These are phyloP conservation scores for Cercospora sp. DNA, from an alignment of 2,329 filamentous ascomycete genomes.

Conservation along the genomic window DNA sequence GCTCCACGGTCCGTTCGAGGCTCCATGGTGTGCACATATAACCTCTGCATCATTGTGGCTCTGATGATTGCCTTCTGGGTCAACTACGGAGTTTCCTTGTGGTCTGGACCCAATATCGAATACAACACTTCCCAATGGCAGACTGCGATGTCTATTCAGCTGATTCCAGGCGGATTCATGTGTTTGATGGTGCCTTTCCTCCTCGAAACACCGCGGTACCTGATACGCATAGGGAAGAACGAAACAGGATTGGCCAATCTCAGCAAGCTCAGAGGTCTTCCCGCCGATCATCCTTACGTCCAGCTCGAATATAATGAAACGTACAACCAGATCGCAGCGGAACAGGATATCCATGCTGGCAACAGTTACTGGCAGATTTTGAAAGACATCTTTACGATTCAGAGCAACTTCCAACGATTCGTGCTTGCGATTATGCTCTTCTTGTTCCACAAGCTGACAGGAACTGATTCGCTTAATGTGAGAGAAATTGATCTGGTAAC, in stretches of 20 bases:
- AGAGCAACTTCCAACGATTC: conserved; percentile 25
- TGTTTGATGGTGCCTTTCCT: not conserved
- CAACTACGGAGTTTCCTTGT: conserved; percentile 4
- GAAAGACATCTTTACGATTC: conserved; percentile 25
- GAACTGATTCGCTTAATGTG: conserved; percentile 23
- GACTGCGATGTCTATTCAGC: not conserved
- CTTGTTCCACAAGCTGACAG: conserved; percentile 27
- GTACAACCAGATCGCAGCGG: conserved; percentile 1
- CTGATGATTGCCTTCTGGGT: conserved; percentile 2
- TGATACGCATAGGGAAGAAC: not conserved
- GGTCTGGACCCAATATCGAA: conserved; percentile 2
- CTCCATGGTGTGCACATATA: not conserved
- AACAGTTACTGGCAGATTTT: conserved; percentile 22
- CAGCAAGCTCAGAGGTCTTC: conserved; percentile 1
- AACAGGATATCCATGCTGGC: conserved; percentile 6
- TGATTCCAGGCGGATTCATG: not conserved
- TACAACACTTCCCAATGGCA: not conserved
- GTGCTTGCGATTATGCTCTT: conserved; percentile 26
- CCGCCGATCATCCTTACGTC: not conserved
- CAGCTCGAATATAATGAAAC: not conserved
- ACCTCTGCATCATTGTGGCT: not conserved
- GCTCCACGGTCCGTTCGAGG: not conserved
- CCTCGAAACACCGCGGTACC: not conserved
- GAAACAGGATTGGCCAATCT: not conserved
- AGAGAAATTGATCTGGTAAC: not conserved